phyloP scores from a whole-genome alignment of 73 alveolate genomes.

The Tetrahymena elliotti region DNA sequence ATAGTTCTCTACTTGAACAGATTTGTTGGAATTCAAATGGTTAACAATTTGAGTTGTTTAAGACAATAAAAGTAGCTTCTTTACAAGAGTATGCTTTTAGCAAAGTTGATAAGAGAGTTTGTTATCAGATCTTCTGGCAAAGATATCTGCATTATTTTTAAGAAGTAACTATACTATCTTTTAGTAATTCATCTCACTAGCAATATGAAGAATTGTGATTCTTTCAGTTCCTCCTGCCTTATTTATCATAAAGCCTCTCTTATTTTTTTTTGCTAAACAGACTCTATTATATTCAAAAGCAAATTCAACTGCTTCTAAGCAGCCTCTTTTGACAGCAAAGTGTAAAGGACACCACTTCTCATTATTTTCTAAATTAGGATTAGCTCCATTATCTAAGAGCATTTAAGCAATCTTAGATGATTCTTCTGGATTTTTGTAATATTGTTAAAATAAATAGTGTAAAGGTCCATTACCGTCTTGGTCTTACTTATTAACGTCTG shows the following conservation, averaged over 20 bases:
- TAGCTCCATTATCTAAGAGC: background rate
- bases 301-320: background rate
- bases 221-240: background rate
- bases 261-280: background rate
- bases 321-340: background rate
- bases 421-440: background rate
- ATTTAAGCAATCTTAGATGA: background rate
- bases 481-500: background rate
- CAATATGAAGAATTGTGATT: background rate
- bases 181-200: background rate
- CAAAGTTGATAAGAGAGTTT: background rate
- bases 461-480: background rate
- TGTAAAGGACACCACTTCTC: background rate
- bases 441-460: background rate
- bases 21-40: background rate
- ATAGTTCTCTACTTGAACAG: background rate
- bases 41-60: background rate
- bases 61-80: background rate
- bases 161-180: background rate
- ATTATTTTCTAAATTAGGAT: background rate
- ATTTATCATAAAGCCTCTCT: background rate
- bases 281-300: background rate
- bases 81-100: background rate
- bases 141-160: background rate
- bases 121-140: background rate